Base-by-base conservation (phyloP, 2,329 filamentous ascomycete species). In the Microcyclosporella mali region DNA sequence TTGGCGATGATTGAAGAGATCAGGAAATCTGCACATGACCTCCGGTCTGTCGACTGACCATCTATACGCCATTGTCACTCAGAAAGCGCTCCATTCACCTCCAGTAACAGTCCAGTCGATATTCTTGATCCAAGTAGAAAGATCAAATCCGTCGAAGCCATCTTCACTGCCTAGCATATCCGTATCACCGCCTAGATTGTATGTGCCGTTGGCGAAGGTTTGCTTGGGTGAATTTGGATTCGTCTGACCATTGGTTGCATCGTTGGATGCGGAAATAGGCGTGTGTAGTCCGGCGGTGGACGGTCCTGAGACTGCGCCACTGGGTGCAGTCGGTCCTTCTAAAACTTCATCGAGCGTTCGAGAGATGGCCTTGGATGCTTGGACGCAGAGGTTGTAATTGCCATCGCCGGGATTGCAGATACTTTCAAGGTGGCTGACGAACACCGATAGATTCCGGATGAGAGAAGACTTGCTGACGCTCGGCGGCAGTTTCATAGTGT, bases 361-460 rank as follows among this genome's bases (percentile, higher is more conserved):
- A 16, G 54, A 41, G 3, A 56, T 44, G 1, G 33, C 39, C 16
- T 43, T 43, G 2, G 54, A 47, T 18, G 52, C 52, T 32, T 52
- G 45, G 9, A 45, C 41, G 30, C 47, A 52, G 9, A 55, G 35
- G n/a, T 37, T 36, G 25, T 55, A 41, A n/a, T 56, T 53, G 4
- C 51, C 35, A 11, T 56, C 45, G 11, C 43, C 44, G 2, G 39
- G 46, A 6, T 29, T 33, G 37, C 43, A 53, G 1, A 55, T 51
- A 16, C 32, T 46, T 30, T 56, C 53, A n/a, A 55, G 45, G 7
- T 48, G 35, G 6, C 48, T 40, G 2, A 53, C 43, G 21, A 52
- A 49, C 6, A 56, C 53, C 2, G 52, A 49, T 4, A 55, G 37
- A 8, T 48, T 38, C 28, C 52, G 52, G 14, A 55, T 40, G 3